A percentile compares a stretch with the other conserved stretches of the same genome.
These are phyloP conservation scores for Suillus ampliporus DNA, from an alignment of 768 basidiomycete genomes.

Conservation along the genomic window DNA sequence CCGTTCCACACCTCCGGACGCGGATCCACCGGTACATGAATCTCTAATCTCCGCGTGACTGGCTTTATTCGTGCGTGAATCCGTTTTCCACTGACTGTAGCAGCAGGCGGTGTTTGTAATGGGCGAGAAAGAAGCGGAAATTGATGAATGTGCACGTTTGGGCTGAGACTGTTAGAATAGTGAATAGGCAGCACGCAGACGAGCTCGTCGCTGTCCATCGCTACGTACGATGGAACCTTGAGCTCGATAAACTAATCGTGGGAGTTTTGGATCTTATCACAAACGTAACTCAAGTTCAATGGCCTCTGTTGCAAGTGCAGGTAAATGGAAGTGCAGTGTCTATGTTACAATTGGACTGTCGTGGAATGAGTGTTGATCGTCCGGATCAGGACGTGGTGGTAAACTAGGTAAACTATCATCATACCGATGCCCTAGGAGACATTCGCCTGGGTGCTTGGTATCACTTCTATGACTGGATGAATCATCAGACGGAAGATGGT, in stretches of 20 bases:
- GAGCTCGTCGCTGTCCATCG: conserved; percentile 51
- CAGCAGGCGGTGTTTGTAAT: conserved; percentile 78
- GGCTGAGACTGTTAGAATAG: conserved; percentile 62
- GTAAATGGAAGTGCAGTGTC: not conserved
- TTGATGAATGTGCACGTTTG: conserved; percentile 79
- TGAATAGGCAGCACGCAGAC: conserved; percentile 75
- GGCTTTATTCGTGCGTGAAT: conserved; percentile 78
- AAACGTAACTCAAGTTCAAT: no score
- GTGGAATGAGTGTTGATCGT: conserved; percentile 14
- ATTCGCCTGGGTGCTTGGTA: not conserved
- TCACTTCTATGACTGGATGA: conserved; percentile 2
- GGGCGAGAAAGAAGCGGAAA: conserved; percentile 79
- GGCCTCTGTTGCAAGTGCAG: not conserved
- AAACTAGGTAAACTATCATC: conserved; percentile 12
- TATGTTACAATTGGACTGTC: conserved; percentile 13
- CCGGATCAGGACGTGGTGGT: conserved; percentile 12
- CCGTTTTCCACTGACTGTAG: conserved; percentile 71
- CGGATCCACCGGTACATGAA: conserved; percentile 83
- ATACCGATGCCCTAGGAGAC: conserved; percentile 13
- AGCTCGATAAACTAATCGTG: conserved; percentile 4
- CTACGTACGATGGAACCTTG: not conserved
- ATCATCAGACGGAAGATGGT: not conserved
- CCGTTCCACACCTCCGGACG: conserved; percentile 81
- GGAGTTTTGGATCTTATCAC: conserved; percentile 1
- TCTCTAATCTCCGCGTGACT: conserved; percentile 63